Conservation (phyloP, 208 protist genomes). For the Leptomonas seymouri region DNA sequence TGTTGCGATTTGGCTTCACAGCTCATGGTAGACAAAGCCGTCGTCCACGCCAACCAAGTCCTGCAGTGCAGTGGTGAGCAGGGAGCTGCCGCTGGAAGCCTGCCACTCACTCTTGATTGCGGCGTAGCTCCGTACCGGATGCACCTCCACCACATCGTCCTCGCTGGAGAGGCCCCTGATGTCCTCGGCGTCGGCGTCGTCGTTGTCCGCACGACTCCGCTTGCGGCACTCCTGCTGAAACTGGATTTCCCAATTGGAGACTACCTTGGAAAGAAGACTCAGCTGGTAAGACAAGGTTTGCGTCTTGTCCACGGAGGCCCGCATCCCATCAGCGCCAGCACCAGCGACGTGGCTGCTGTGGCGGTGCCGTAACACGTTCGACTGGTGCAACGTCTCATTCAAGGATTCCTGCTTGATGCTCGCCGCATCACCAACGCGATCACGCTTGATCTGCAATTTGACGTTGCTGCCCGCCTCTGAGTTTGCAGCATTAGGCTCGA, state of each 20-base stretch:
- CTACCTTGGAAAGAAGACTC: slow-evolving; percentile 74
- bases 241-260: slow-evolving; percentile 84
- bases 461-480: not conserved
- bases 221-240: slow-evolving; percentile 55
- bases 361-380: slow-evolving; percentile 18
- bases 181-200: not conserved
- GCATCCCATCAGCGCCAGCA: not conserved
- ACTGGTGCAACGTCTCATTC: slow-evolving; percentile 36
- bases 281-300: slow-evolving; percentile 64
- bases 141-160: slow-evolving; percentile 41
- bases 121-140: slow-evolving; percentile 26
- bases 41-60: slow-evolving; percentile 72
- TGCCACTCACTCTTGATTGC: slow-evolving; percentile 77
- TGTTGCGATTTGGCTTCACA: slow-evolving; percentile 29
- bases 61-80: slow-evolving; percentile 31
- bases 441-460: slow-evolving; percentile 24
- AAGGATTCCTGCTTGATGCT: slow-evolving; percentile 82
- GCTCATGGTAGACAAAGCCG: slow-evolving; percentile 87
- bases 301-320: slow-evolving; percentile 6
- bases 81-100: not conserved
- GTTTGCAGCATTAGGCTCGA: not conserved
- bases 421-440: slow-evolving; percentile 59
- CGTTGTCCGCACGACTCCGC: slow-evolving; percentile 19
- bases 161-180: slow-evolving; percentile 21
- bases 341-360: not conserved